Conservation (phyloP, 2,329 filamentous ascomycete species). For the Microsporum canis region DNA sequence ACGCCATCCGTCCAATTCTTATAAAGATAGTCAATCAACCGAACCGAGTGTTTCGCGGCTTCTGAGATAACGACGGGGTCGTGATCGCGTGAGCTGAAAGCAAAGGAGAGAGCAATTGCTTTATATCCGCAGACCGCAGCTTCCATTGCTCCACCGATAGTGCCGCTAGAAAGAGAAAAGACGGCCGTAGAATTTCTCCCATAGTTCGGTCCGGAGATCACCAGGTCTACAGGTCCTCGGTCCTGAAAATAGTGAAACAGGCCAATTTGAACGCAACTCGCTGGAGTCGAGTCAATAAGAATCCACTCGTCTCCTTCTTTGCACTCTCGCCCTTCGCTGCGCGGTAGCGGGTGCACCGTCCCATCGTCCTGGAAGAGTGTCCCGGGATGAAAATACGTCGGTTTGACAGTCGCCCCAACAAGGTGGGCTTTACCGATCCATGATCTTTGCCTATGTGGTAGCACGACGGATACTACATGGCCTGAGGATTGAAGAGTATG, state of each 20-base stretch:
- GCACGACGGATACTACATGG: slow-evolving; percentile 79
- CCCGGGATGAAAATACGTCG: slow-evolving; percentile 66
- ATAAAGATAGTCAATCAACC: slow-evolving; percentile 66
- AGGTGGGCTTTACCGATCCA: slow-evolving; percentile 99
- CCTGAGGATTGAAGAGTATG: slow-evolving; percentile 59
- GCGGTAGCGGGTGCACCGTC: slow-evolving; percentile 51
- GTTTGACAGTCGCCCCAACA: slow-evolving; percentile 76
- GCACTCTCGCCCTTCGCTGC: slow-evolving; percentile 41
- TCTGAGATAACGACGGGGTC: slow-evolving; percentile 69
- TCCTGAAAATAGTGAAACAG: slow-evolving; percentile 68
- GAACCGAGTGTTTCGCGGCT: slow-evolving; percentile 61
- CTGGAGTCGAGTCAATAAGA: slow-evolving; percentile 68
- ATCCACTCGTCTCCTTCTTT: slow-evolving; percentile 63
- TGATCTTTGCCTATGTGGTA: slow-evolving; percentile 82
- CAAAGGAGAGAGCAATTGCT: slow-evolving; percentile 76
- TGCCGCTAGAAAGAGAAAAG: slow-evolving; percentile 67
- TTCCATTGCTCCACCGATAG: slow-evolving; percentile 65
- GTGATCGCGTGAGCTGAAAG: slow-evolving; percentile 78
- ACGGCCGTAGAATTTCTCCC: slow-evolving; percentile 71
- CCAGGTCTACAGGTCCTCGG: slow-evolving; percentile 60
- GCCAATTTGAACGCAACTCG: slow-evolving; percentile 71
- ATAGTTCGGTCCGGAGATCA: slow-evolving; percentile 72
- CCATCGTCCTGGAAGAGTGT: slow-evolving; percentile 54
- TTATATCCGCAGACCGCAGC: slow-evolving; percentile 58
- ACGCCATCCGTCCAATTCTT: slow-evolving; percentile 62